These are phyloP conservation scores for Medicago truncatula DNA, from an alignment of 306 rosid species.

Conservation along the genomic window DNA sequence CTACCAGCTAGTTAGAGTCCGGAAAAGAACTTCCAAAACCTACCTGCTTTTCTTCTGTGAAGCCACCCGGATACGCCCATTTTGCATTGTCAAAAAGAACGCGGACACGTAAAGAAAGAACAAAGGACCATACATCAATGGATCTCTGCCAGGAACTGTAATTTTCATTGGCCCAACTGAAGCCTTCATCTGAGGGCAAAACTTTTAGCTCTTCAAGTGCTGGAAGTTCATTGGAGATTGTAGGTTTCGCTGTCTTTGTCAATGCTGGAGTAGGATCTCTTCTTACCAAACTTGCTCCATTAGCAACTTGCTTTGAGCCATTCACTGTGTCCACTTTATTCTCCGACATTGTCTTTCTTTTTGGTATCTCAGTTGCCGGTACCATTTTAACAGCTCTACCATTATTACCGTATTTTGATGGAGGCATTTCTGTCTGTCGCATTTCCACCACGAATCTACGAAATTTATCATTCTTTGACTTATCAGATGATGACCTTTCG, in stretches of 20 bases:
- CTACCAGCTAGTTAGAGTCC: background rate
- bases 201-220: slow-evolving; percentile 78
- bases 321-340: slow-evolving; percentile 57
- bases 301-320: slow-evolving; percentile 60
- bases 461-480: slow-evolving; percentile 34
- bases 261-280: slow-evolving; percentile 47
- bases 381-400: slow-evolving; percentile 88
- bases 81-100: slow-evolving; percentile 78
- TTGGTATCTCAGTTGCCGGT: slow-evolving; percentile 69
- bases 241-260: slow-evolving; percentile 49
- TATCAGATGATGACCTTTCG: slow-evolving; percentile 40
- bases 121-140: slow-evolving; percentile 92
- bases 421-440: slow-evolving; percentile 58
- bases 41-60: slow-evolving; percentile 88
- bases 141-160: slow-evolving; percentile 85
- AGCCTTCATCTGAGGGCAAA: slow-evolving; percentile 89
- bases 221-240: slow-evolving; percentile 58
- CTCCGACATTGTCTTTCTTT: slow-evolving; percentile 50
- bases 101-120: slow-evolving; percentile 79
- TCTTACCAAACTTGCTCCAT: slow-evolving; percentile 67
- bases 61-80: slow-evolving; percentile 91
- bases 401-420: slow-evolving; percentile 60
- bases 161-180: slow-evolving; percentile 95
- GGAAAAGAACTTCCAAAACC: slow-evolving; percentile 14
- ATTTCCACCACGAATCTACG: slow-evolving; percentile 55